These are phyloP conservation scores for Penicillium sp. DNA, from an alignment of 2,329 filamentous ascomycete genomes.

Conservation along the genomic window DNA sequence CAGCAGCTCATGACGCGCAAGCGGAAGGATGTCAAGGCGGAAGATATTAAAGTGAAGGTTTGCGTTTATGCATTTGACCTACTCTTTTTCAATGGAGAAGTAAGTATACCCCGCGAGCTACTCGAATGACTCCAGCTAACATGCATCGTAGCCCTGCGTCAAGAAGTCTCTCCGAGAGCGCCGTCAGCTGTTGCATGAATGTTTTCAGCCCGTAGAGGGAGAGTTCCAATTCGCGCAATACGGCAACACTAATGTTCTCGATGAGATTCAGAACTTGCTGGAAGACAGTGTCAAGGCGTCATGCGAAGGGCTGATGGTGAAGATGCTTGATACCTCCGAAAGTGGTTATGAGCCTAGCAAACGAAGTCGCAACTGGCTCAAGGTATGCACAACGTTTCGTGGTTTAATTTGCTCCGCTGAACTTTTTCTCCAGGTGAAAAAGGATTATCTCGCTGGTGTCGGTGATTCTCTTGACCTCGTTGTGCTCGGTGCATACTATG, in stretches of 20 bases:
- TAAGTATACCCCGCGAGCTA: constrained; percentile 25
- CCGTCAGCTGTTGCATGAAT: constrained; percentile 63
- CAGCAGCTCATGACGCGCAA: constrained; percentile 98
- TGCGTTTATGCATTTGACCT: constrained; percentile 96
- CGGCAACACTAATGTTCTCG: constrained; percentile 80
- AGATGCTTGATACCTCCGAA: constrained; percentile 92
- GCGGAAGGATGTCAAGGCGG: constrained; percentile 90
- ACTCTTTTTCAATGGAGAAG: constrained; percentile 84
- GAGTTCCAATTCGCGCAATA: constrained; percentile 87
- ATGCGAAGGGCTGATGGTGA: constrained; percentile 97
- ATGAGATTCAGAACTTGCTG: constrained; percentile 85
- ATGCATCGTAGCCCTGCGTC: constrained; percentile 57
- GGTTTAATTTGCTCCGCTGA: background rate
- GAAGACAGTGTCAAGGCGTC: constrained; percentile 94
- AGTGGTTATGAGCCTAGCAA: constrained; percentile 95
- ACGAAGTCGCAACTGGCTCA: constrained; percentile 95
- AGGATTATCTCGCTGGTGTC: constrained; percentile 89
- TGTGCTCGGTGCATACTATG: constrained; percentile 88
- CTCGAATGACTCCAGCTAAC: constrained; percentile 1
- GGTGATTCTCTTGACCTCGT: constrained; percentile 96
- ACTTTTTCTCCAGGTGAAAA: constrained; percentile 65
- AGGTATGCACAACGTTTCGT: constrained; percentile 49
- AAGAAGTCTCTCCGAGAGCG: constrained; percentile 81
- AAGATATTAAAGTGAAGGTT: constrained; percentile 93
- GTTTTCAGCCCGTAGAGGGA: constrained; percentile 74